Conservation (phyloP, 2,329 filamentous ascomycete genomes). For the Penicillium italicum region DNA sequence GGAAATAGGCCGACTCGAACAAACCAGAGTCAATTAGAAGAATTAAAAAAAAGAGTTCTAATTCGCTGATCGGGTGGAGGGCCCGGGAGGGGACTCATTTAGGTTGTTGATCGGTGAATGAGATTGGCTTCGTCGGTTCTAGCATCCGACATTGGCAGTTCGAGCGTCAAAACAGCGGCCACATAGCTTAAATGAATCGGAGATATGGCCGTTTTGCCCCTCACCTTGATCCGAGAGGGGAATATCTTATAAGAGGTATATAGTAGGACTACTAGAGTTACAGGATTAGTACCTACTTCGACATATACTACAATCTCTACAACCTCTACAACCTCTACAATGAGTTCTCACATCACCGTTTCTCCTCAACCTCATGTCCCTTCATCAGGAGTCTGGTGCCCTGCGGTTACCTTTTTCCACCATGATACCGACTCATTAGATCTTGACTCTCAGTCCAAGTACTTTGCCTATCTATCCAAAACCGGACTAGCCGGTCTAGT, state of each 20-base stretch:
- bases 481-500: constrained; percentile 53
- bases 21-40: background rate
- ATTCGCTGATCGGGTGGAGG: background rate
- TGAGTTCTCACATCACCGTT: constrained; percentile 12
- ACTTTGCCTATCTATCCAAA: constrained; percentile 51
- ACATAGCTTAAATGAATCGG: background rate
- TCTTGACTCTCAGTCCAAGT: constrained; percentile 48
- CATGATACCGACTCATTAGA: constrained; percentile 49
- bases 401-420: constrained; percentile 55
- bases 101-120: background rate
- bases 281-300: no score
- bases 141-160: background rate
- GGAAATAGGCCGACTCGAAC: background rate
- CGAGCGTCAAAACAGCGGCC: background rate
- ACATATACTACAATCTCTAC: no score
- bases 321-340: background rate
- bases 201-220: constrained; percentile 7
- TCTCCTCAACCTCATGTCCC: constrained; percentile 20
- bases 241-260: background rate
- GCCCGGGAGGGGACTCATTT: background rate
- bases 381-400: constrained; percentile 47
- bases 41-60: background rate
- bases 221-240: background rate
- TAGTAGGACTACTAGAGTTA: background rate
- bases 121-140: constrained; percentile 1